phyloP scores from a whole-genome alignment of 345 rosid species.

The Capsella bursapastoris region DNA sequence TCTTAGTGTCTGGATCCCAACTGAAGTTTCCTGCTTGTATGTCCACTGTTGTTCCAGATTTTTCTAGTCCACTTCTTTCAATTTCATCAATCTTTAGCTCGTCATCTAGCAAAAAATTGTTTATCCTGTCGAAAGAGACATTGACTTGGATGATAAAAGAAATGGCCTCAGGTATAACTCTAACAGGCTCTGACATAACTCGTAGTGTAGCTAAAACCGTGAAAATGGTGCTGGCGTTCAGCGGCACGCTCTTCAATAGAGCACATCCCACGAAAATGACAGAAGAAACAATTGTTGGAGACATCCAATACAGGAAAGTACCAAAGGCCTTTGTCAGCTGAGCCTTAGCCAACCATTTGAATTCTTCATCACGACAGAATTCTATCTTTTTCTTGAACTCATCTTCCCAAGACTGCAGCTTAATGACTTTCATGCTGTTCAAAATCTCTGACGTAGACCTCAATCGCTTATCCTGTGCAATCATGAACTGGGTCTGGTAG shows the following conservation, averaged over 20 bases:
- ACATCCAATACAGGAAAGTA: conserved; percentile 67
- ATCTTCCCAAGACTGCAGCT: conserved; percentile 85
- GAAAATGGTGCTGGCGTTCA: conserved; percentile 77
- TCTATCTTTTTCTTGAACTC: conserved; percentile 68
- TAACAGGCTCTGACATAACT: conserved; percentile 71
- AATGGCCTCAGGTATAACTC: conserved; percentile 76
- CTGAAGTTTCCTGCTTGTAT: conserved; percentile 65
- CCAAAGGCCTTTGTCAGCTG: conserved; percentile 59
- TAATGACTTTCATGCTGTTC: conserved; percentile 77
- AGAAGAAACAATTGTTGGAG: conserved; percentile 73
- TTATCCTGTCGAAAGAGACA: conserved; percentile 67
- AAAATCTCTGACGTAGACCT: conserved; percentile 70
- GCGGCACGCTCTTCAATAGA: conserved; percentile 57
- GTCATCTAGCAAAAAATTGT: conserved; percentile 63
- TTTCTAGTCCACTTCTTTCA: conserved; percentile 36
- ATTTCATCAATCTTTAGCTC: conserved; percentile 54
- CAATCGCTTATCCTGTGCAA: conserved; percentile 70
- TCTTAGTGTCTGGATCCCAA: conserved; percentile 63
- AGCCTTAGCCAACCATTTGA: conserved; percentile 63
- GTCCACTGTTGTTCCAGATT: conserved; percentile 44
- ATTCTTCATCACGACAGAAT: conserved; percentile 58
- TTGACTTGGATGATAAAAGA: conserved; percentile 71
- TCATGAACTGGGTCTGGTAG: conserved; percentile 68
- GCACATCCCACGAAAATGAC: conserved; percentile 69
- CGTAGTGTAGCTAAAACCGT: conserved; percentile 73